These are phyloP conservation scores for Cordyceps cateniannulata DNA, from an alignment of 2,329 filamentous ascomycete species.

Conservation along the genomic window DNA sequence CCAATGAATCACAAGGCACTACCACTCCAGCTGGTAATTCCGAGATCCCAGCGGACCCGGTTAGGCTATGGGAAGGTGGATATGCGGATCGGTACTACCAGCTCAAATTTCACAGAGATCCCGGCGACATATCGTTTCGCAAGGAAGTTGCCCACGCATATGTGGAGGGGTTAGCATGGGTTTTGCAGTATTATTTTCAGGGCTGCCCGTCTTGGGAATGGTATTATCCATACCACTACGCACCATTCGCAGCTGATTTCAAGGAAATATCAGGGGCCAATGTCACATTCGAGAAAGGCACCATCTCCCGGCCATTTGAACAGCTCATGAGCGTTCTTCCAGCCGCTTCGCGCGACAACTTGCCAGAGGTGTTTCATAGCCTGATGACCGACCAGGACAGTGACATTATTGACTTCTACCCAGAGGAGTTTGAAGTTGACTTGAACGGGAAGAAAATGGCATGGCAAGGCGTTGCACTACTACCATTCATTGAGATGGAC, in stretches of 20 bases:
- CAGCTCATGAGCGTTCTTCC: conserved; percentile 98
- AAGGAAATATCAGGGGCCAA: conserved; percentile 73
- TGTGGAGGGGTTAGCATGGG: conserved; percentile 91
- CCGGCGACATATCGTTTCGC: conserved; percentile 77
- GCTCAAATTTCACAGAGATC: conserved; percentile 85
- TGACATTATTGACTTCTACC: conserved; percentile 96
- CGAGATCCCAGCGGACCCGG: conserved; percentile 67
- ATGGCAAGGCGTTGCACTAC: conserved; percentile 89
- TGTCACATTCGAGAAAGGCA: conserved; percentile 76
- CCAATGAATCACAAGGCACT: conserved; percentile 42
- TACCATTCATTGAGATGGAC: conserved; percentile 94
- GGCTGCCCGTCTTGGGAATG: conserved; percentile 98
- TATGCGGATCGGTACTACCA: conserved; percentile 96
- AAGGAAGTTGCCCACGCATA: conserved; percentile 87
- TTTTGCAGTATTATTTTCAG: conserved; percentile 94
- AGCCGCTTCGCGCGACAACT: conserved; percentile 83
- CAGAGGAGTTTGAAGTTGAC: conserved; percentile 86
- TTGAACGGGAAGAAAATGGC: conserved; percentile 97
- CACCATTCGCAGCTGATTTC: conserved; percentile 94
- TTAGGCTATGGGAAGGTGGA: conserved; percentile 89
- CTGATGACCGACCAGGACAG: conserved; percentile 86
- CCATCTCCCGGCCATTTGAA: conserved; percentile 85
- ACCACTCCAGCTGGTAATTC: conserved; percentile 39
- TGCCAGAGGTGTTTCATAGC: conserved; percentile 80
- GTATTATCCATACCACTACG: conserved; percentile 99